A percentile compares a stretch with the other conserved stretches of the same genome.
Conservation (phyloP, 192 early-diverging fungal genomes). For the Coemansia sp. region DNA sequence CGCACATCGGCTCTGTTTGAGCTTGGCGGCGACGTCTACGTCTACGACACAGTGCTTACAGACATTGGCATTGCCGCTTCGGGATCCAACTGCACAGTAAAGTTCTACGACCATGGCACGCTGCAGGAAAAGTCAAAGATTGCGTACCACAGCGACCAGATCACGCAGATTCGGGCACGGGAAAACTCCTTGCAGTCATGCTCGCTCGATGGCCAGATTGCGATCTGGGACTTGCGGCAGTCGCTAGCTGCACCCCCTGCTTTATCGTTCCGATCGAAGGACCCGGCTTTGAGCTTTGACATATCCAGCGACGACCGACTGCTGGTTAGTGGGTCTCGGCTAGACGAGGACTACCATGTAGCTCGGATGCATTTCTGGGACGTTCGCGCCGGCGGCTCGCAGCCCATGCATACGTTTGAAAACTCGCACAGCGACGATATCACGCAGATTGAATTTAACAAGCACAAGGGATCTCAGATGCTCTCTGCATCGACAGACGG, state of each 20-base stretch:
- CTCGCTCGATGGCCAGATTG: slow-evolving; percentile 62
- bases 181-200: slow-evolving; percentile 58
- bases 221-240: slow-evolving; percentile 67
- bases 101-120: slow-evolving; percentile 59
- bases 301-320: slow-evolving; percentile 26
- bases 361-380: slow-evolving; percentile 38
- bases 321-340: slow-evolving; percentile 30
- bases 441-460: slow-evolving; percentile 72
- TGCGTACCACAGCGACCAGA: slow-evolving; percentile 58
- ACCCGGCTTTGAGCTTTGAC: slow-evolving; percentile 59
- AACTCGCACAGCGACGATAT: slow-evolving; percentile 76
- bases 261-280: slow-evolving; percentile 23
- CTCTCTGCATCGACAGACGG: slow-evolving; percentile 74
- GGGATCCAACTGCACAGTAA: slow-evolving; percentile 64
- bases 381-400: slow-evolving; percentile 17
- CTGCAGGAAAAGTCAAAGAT: slow-evolving; percentile 50
- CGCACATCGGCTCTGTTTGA: slow-evolving; percentile 10
- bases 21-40: slow-evolving; percentile 24
- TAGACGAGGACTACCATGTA: slow-evolving; percentile 23
- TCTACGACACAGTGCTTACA: slow-evolving; percentile 36
- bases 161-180: slow-evolving; percentile 60
- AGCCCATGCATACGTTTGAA: slow-evolving; percentile 23
- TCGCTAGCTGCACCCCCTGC: slow-evolving; percentile 15
- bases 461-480: slow-evolving; percentile 52
- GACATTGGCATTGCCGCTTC: slow-evolving; percentile 35